Percentiles rank a stretch among this genome's conserved stretches.
Conservation (phyloP, 2,329 filamentous ascomycete species). For the Penicillium sp. region DNA sequence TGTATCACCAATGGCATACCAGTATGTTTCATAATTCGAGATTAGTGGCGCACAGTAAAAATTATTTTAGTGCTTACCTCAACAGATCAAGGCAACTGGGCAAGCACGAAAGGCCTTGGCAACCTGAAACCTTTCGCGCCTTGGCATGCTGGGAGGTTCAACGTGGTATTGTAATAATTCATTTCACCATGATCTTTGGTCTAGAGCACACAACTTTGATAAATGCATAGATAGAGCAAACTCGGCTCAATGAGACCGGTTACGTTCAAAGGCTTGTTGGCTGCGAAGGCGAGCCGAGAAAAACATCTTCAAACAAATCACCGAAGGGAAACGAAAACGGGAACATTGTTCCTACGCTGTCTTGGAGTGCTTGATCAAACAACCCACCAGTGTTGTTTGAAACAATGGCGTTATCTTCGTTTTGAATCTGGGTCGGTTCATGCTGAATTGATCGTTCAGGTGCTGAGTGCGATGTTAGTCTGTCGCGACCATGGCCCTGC, state of each 20-base stretch:
- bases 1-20: background rate
- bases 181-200: too few relatives aligned
- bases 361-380: slow-evolving; percentile 12
- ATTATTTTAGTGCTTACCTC: background rate
- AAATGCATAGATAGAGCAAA: too few relatives aligned
- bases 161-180: too few relatives aligned
- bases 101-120: too few relatives aligned
- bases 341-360: slow-evolving; percentile 4
- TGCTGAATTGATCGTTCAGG: background rate
- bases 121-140: too few relatives aligned
- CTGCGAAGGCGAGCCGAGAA: slow-evolving; percentile 5
- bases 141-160: too few relatives aligned
- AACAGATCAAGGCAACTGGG: too few relatives aligned
- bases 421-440: background rate
- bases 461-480: background rate
- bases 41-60: background rate
- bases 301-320: slow-evolving; percentile 15
- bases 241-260: too few relatives aligned
- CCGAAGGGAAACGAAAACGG: slow-evolving; percentile 16
- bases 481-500: background rate
- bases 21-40: background rate
- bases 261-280: too few relatives aligned
- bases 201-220: too few relatives aligned
- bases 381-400: background rate
- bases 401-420: background rate